Evolutionary conservation across 2,329 filamentous ascomycete species (phyloP).

Genomic region (Cucurbitaria berberidis): DNA sequence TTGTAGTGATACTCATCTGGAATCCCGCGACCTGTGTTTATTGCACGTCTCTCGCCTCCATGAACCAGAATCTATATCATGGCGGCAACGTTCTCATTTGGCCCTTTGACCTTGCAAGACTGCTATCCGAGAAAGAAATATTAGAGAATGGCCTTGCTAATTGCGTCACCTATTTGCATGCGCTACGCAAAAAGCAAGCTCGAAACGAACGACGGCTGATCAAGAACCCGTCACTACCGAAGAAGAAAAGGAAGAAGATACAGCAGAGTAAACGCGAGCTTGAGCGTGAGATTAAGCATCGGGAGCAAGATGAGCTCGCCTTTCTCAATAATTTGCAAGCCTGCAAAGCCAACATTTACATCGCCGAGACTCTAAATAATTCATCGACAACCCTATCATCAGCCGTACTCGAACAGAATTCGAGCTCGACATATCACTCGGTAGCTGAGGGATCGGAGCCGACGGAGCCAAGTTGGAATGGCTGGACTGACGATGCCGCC

Average conservation of each 20-base stretch:
- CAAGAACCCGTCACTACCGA: conserved; percentile 13
- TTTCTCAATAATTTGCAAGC: conserved; percentile 41
- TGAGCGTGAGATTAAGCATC: conserved; percentile 39
- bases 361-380: conserved; percentile 27
- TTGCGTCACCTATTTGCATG: conserved; percentile 40
- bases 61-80: neutral
- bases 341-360: conserved; percentile 40
- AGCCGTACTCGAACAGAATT: conserved; percentile 17
- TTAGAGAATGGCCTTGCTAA: conserved; percentile 39
- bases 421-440: conserved; percentile 19
- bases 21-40: neutral
- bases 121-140: conserved; percentile 31
- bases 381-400: conserved; percentile 13
- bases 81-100: neutral
- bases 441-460: conserved; percentile 21
- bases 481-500: conserved; percentile 34
- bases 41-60: neutral
- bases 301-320: conserved; percentile 38
- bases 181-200: conserved; percentile 40
- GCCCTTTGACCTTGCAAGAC: conserved; percentile 10
- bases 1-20: neutral
- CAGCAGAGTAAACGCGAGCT: conserved; percentile 36
- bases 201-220: conserved; percentile 30
- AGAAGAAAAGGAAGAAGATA: conserved; percentile 41
- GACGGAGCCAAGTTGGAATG: conserved; percentile 37